Conservation (phyloP, 768 basidiomycete species). For the Lactarius vividus region DNA sequence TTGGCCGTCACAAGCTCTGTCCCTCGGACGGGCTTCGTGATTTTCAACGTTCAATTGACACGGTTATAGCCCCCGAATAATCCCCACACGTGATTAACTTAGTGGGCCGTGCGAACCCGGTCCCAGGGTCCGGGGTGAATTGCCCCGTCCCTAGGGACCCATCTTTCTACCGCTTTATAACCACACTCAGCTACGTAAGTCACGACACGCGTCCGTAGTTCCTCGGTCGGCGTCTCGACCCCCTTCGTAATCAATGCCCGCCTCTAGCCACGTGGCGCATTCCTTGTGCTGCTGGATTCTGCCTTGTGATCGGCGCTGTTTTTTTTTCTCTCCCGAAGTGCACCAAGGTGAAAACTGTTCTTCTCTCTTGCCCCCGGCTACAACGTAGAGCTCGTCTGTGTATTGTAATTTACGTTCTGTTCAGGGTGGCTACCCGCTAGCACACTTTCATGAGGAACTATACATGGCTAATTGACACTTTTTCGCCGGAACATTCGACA, state of each 20-base stretch:
- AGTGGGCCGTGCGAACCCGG: too few relatives aligned
- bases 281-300: neutral
- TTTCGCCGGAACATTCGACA: neutral
- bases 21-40: too few relatives aligned
- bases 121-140: too few relatives aligned
- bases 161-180: neutral
- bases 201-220: neutral
- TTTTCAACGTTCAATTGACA: too few relatives aligned
- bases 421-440: neutral
- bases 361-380: neutral
- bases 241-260: neutral
- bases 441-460: neutral
- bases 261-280: neutral
- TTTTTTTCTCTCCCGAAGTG: neutral
- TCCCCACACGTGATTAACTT: too few relatives aligned
- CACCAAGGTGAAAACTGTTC: neutral
- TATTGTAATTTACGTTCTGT: neutral
- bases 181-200: neutral
- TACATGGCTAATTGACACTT: neutral
- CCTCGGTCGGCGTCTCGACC: neutral
- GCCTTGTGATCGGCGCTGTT: neutral
- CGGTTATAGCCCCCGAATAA: too few relatives aligned
- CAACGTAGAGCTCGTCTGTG: neutral
- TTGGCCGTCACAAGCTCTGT: too few relatives aligned
- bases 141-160: neutral